These are phyloP conservation scores for Tausonia pullulans DNA, from an alignment of 1,284 basidiomycete species.

Conservation along the genomic window DNA sequence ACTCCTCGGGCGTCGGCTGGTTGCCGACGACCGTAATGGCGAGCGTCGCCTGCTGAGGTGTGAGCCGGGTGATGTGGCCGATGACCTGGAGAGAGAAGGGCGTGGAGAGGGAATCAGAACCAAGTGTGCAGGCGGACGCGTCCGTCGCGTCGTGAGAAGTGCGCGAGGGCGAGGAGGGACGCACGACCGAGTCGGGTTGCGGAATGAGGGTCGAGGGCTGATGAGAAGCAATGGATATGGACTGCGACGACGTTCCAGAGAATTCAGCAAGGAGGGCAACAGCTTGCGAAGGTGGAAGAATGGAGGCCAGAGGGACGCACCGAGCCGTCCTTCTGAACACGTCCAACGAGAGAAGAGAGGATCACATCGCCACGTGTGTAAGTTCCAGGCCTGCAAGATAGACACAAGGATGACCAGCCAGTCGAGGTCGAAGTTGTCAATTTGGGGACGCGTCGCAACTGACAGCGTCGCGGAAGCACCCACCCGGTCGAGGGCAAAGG, in stretches of 20 bases:
- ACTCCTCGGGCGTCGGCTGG: conserved; percentile 86
- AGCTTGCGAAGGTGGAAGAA: neutral
- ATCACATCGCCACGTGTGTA: neutral
- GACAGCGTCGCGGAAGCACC: neutral
- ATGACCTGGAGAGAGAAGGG: conserved; percentile 5
- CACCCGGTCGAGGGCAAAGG: conserved; percentile 8
- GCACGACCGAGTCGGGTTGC: conserved; percentile 14
- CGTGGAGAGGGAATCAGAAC: neutral
- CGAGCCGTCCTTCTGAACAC: conserved; percentile 12
- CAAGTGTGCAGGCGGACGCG: neutral
- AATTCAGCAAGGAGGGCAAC: neutral
- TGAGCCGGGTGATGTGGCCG: conserved; percentile 58
- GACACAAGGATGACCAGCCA: neutral
- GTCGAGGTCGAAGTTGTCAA: neutral
- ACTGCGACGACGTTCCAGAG: conserved; percentile 1
- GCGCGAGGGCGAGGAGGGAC: neutral
- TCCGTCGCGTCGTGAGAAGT: neutral
- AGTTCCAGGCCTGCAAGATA: conserved; percentile 3
- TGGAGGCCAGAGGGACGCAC: neutral
- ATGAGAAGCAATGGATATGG: conserved; percentile 8
- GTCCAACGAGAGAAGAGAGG: conserved; percentile 5
- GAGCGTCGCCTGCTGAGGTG: conserved; percentile 73
- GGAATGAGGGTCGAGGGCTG: conserved; percentile 5
- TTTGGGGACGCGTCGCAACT: neutral
- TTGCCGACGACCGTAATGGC: conserved; percentile 85